Percentiles rank a stretch among this genome's conserved stretches.
These are phyloP conservation scores for Malus fusca DNA, from an alignment of 306 rosid species.

Conservation along the genomic window DNA sequence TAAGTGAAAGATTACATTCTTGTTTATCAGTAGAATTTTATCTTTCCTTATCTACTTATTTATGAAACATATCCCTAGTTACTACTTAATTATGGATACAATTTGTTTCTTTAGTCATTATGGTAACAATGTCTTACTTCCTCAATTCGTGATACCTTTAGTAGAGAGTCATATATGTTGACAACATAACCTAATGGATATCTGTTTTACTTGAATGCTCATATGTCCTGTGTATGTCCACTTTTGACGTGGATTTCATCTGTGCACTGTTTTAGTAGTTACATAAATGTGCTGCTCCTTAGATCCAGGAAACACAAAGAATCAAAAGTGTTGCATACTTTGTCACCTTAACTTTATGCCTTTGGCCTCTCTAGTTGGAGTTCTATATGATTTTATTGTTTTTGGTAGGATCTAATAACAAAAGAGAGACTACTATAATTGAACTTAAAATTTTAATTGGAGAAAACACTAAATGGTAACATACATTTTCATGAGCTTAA, in stretches of 20 bases:
- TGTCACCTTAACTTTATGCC: background rate
- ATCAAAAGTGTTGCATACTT: background rate
- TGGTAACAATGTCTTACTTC: background rate
- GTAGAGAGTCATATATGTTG: background rate
- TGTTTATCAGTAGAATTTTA: background rate
- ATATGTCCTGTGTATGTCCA: too few species aligned
- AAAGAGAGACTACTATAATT: background rate
- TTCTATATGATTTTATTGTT: background rate
- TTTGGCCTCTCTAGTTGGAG: background rate
- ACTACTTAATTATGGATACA: background rate
- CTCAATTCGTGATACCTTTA: background rate
- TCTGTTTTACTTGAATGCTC: too few species aligned
- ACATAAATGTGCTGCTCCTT: background rate
- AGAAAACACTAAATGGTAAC: background rate
- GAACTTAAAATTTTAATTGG: background rate
- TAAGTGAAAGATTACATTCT: conserved; percentile 30
- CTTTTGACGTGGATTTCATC: background rate
- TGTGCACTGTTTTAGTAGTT: background rate
- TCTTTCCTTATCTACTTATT: background rate
- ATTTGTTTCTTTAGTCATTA: background rate
- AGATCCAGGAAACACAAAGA: background rate
- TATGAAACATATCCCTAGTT: background rate
- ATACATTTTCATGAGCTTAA: background rate
- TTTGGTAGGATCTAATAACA: background rate
- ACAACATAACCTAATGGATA: background rate